These are phyloP conservation scores for Cladosporium sp. DNA, from an alignment of 2,329 filamentous ascomycete species.

Conservation along the genomic window DNA sequence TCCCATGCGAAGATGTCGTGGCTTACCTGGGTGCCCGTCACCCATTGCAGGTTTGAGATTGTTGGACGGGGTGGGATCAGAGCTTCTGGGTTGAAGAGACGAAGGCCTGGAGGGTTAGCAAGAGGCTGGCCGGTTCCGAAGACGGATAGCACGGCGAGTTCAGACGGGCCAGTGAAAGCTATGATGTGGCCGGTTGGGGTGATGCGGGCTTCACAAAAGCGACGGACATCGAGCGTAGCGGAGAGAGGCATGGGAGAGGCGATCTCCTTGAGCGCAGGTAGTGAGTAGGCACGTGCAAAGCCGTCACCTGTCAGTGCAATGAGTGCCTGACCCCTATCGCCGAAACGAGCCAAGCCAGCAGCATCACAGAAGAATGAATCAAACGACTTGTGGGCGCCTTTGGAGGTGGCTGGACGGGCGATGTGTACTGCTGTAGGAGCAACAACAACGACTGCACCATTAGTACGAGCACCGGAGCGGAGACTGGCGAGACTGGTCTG, in stretches of 20 bases:
- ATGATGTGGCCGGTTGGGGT: conserved; percentile 77
- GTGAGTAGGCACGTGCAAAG: conserved; percentile 71
- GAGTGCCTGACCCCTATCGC: conserved; percentile 69
- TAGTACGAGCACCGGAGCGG: conserved; percentile 67
- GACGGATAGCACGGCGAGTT: conserved; percentile 75
- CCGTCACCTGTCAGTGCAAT: conserved; percentile 83
- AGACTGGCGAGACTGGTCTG: conserved; percentile 72
- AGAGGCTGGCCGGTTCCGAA: conserved; percentile 72
- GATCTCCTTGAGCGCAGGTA: conserved; percentile 86
- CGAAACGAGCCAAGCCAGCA: conserved; percentile 70
- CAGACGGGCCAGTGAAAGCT: conserved; percentile 83
- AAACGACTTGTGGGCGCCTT: conserved; percentile 89
- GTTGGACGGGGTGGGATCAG: conserved; percentile 76
- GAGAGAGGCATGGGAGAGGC: conserved; percentile 57
- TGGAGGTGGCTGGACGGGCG: conserved; percentile 77
- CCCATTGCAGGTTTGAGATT: conserved; percentile 95
- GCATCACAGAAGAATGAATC: conserved; percentile 79
- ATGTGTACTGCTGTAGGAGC: conserved; percentile 72
- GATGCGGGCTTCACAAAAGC: conserved; percentile 66
- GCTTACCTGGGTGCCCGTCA: conserved; percentile 65
- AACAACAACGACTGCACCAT: conserved; percentile 77
- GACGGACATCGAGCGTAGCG: conserved; percentile 66
- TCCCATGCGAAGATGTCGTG: not conserved
- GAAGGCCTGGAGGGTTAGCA: conserved; percentile 43
- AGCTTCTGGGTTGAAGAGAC: conserved; percentile 72